Conservation (phyloP, 2,329 filamentous ascomycete species). For the Erysiphe neolycopersici region DNA sequence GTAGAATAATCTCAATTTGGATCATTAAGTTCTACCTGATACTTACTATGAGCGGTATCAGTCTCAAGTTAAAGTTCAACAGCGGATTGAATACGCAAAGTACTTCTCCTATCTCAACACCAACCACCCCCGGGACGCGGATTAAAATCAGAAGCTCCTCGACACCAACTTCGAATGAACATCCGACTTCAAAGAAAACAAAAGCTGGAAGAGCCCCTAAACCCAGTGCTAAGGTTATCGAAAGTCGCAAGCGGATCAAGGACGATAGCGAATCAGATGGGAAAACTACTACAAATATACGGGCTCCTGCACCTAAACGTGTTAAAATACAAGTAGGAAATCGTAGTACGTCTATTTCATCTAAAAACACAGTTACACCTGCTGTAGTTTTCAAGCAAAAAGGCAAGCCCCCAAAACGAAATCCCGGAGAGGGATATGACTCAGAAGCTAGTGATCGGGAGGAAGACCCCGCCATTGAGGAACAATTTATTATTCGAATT, state of each 20-base stretch:
- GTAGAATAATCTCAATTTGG: too few species aligned
- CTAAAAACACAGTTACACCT: constrained; percentile 13
- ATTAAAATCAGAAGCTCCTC: constrained; percentile 2
- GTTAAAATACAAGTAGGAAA: constrained; percentile 19
- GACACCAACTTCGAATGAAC: constrained; percentile 1
- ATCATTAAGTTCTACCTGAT: background rate
- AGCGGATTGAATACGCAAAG: background rate
- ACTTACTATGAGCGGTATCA: constrained; percentile 9
- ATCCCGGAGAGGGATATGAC: constrained; percentile 75
- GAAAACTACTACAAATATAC: constrained; percentile 14
- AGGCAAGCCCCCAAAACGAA: constrained; percentile 40
- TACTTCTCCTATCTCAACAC: constrained; percentile 1
- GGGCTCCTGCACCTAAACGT: constrained; percentile 14
- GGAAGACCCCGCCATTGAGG: constrained; percentile 63
- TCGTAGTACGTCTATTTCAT: background rate
- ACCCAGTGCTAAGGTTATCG: constrained; percentile 28
- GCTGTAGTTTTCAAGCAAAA: constrained; percentile 34
- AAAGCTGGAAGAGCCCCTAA: constrained; percentile 33
- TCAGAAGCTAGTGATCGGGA: constrained; percentile 86
- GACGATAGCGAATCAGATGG: constrained; percentile 26
- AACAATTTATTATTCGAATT: constrained; percentile 60
- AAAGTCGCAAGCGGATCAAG: constrained; percentile 30
- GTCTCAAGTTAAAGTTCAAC: constrained; percentile 9
- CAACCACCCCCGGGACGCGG: background rate
- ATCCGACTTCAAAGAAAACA: constrained; percentile 18